A percentile compares a stretch with the other conserved stretches of the same genome.
These are phyloP conservation scores for Cercospora sp. DNA, from an alignment of 2,329 filamentous ascomycete genomes.

Conservation along the genomic window DNA sequence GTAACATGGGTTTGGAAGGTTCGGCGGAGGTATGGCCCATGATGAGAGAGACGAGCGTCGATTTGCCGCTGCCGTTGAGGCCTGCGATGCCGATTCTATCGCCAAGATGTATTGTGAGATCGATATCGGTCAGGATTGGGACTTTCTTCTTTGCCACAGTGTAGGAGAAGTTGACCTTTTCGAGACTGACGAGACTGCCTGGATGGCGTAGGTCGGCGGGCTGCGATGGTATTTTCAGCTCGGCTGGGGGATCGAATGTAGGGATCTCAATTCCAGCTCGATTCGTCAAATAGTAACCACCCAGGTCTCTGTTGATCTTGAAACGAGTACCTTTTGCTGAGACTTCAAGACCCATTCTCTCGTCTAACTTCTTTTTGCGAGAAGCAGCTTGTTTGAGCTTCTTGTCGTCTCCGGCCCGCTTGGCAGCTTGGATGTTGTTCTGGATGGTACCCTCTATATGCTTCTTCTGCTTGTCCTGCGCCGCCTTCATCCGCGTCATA, in stretches of 20 bases:
- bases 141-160: conserved; percentile 41
- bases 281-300: conserved; percentile 55
- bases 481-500: conserved; percentile 74
- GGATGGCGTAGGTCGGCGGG: conserved; percentile 49
- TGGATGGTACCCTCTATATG: conserved; percentile 78
- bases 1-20: conserved; percentile 42
- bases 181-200: conserved; percentile 68
- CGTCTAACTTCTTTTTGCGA: conserved; percentile 79
- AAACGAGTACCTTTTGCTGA: conserved; percentile 71
- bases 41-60: conserved; percentile 71
- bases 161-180: conserved; percentile 69
- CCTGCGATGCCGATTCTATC: conserved; percentile 75
- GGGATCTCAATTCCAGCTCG: conserved; percentile 73
- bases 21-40: conserved; percentile 50
- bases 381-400: conserved; percentile 83
- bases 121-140: conserved; percentile 61
- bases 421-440: conserved; percentile 72
- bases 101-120: conserved; percentile 68
- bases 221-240: conserved; percentile 57
- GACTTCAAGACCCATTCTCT: conserved; percentile 75
- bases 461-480: conserved; percentile 75
- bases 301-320: conserved; percentile 74
- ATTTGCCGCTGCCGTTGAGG: conserved; percentile 79
- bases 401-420: conserved; percentile 77
- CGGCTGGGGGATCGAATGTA: conserved; percentile 56